These are phyloP conservation scores for Dicorynia guianensis DNA, from an alignment of 306 rosid species.

Conservation along the genomic window DNA sequence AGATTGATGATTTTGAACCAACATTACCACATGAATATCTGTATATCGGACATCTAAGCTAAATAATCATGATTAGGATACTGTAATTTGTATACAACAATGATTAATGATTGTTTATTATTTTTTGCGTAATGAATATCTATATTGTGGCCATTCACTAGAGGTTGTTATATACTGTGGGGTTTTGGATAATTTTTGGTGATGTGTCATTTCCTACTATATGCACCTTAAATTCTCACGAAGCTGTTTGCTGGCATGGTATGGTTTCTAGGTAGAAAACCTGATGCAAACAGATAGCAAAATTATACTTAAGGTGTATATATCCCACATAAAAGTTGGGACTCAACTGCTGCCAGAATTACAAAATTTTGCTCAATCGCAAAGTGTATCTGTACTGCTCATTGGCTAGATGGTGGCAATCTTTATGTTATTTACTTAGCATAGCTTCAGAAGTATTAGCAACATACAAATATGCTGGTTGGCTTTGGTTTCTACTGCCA, in stretches of 20 bases:
- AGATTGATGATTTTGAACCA: not conserved
- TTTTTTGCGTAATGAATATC: not conserved
- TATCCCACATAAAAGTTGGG: not conserved
- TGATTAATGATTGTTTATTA: not conserved
- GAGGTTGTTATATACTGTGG: not conserved
- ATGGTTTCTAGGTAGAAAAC: not conserved
- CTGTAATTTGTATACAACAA: conserved; percentile 1
- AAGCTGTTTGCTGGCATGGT: not conserved
- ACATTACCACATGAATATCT: not conserved
- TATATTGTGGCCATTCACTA: not conserved
- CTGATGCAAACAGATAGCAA: not conserved
- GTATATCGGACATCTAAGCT: not conserved
- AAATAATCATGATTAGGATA: not conserved
- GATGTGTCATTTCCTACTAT: not conserved
- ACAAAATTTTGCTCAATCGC: not conserved
- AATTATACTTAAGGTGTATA: not conserved
- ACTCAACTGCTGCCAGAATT: not conserved
- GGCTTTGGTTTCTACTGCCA: conserved; percentile 24
- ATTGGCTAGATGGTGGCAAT: conserved; percentile 4
- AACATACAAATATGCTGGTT: conserved; percentile 32
- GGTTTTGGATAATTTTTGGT: not conserved
- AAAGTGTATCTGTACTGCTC: conserved; percentile 27
- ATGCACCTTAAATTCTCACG: not conserved
- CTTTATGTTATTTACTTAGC: conserved; percentile 23
- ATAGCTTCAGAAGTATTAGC: conserved; percentile 13